Percentiles rank a stretch among this genome's conserved stretches.
phyloP scores from a whole-genome alignment of 2,329 filamentous ascomycete species.

The Fusarium nematophilum region DNA sequence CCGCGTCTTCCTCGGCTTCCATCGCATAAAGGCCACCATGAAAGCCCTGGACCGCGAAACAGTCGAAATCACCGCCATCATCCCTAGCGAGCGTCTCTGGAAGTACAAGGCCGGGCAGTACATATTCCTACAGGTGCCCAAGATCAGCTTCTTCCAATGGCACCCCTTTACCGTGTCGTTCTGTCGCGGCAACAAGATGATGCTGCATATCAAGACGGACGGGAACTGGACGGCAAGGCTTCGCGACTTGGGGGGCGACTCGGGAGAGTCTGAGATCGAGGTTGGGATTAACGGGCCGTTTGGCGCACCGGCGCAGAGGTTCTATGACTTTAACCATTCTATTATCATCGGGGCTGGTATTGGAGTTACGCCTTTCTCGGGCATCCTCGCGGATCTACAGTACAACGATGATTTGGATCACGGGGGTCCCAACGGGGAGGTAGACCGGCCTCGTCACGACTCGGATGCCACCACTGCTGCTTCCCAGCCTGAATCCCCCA shows the following conservation, averaged over 20 bases:
- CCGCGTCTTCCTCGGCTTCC: slow-evolving; percentile 60
- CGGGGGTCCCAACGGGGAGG: slow-evolving; percentile 37
- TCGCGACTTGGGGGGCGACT: slow-evolving; percentile 53
- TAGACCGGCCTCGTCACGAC: not conserved
- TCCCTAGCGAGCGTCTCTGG: slow-evolving; percentile 62
- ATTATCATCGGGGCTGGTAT: slow-evolving; percentile 68
- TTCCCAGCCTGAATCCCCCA: fast-evolving
- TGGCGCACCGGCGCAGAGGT: slow-evolving; percentile 67
- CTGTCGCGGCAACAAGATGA: slow-evolving; percentile 62
- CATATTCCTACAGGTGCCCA: slow-evolving; percentile 65
- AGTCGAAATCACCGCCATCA: slow-evolving; percentile 59
- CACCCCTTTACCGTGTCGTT: slow-evolving; percentile 70
- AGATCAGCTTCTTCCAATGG: slow-evolving; percentile 66
- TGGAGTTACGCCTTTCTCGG: slow-evolving; percentile 68
- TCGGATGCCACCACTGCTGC: slow-evolving; percentile 11
- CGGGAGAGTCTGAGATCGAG: slow-evolving; percentile 52
- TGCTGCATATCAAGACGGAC: slow-evolving; percentile 68
- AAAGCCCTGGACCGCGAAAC: slow-evolving; percentile 64
- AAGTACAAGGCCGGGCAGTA: slow-evolving; percentile 68
- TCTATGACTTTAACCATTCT: slow-evolving; percentile 67
- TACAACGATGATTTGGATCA: slow-evolving; percentile 55
- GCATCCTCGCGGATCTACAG: slow-evolving; percentile 66
- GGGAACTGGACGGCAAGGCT: slow-evolving; percentile 66
- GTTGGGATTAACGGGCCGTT: slow-evolving; percentile 68
- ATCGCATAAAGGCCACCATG: slow-evolving; percentile 59